phyloP scores from a whole-genome alignment of 2,329 filamentous ascomycete genomes.

The Neofusicoccum ribis region DNA sequence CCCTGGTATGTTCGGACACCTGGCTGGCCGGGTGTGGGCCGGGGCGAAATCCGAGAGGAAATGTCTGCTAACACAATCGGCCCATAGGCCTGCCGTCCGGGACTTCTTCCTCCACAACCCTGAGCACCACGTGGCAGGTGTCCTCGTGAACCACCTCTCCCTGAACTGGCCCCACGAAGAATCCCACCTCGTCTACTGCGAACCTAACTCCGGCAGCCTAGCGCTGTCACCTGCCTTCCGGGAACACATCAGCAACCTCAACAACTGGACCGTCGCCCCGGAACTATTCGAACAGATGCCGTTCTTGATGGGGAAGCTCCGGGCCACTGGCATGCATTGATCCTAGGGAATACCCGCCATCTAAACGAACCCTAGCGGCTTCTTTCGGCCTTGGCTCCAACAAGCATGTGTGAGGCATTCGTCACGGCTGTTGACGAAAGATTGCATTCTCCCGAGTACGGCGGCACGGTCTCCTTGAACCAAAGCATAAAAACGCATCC shows the following conservation, averaged over 20 bases:
- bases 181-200: constrained; percentile 13
- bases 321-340: constrained; percentile 13
- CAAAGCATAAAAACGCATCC: neutral
- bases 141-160: constrained; percentile 1
- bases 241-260: constrained; percentile 33
- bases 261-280: constrained; percentile 28
- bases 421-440: neutral
- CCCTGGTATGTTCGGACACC: constrained; percentile 5
- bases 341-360: no score
- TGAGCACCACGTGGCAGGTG: constrained; percentile 15
- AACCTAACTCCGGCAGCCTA: constrained; percentile 4
- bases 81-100: constrained; percentile 15
- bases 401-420: neutral
- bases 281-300: constrained; percentile 27
- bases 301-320: constrained; percentile 15
- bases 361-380: neutral
- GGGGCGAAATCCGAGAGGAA: neutral
- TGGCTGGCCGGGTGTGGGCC: neutral
- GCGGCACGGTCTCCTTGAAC: neutral
- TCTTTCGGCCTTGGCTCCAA: neutral
- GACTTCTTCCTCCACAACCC: constrained; percentile 18
- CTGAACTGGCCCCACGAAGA: constrained; percentile 19
- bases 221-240: constrained; percentile 21
- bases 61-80: neutral
- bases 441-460: neutral